Conservation (phyloP, 208 protist genomes). For the Angomonas deanei region DNA sequence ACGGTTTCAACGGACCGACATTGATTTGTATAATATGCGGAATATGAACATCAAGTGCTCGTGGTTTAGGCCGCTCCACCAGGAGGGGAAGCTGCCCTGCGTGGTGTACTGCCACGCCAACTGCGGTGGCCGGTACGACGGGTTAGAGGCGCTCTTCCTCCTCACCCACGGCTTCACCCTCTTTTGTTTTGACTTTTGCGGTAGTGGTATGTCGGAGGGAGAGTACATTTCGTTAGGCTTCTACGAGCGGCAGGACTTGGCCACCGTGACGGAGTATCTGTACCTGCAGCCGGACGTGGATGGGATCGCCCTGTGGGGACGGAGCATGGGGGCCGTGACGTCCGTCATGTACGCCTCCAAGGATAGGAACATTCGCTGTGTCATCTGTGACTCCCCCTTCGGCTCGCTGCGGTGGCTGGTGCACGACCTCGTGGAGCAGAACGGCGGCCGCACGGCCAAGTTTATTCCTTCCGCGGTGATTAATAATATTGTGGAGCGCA, state of each 20-base stretch:
- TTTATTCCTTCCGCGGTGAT: conserved; percentile 78
- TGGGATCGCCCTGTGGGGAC: conserved; percentile 86
- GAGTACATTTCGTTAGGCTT: conserved; percentile 94
- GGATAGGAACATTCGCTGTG: conserved; percentile 83
- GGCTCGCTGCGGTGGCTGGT: conserved; percentile 75
- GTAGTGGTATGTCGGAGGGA: conserved; percentile 89
- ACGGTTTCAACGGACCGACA: conserved; percentile 58
- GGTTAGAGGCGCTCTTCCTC: conserved; percentile 73
- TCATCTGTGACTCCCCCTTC: conserved; percentile 94
- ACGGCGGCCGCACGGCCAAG: conserved; percentile 32
- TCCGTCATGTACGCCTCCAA: conserved; percentile 92
- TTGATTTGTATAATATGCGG: conserved; percentile 78
- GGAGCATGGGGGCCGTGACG: conserved; percentile 95
- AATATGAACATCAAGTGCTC: conserved; percentile 73
- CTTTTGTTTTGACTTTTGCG: conserved; percentile 91
- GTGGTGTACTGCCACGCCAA: conserved; percentile 92
- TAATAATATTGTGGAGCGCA: conserved; percentile 66
- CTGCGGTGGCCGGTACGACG: conserved; percentile 77
- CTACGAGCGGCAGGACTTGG: conserved; percentile 94
- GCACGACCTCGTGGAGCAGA: conserved; percentile 66
- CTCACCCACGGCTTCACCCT: conserved; percentile 85
- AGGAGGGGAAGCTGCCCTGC: conserved; percentile 46
- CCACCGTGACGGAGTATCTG: conserved; percentile 83
- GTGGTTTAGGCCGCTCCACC: conserved; percentile 58
- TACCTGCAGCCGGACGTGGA: conserved; percentile 49